Percentiles rank a stretch among this genome's conserved stretches.
Evolutionary conservation across 768 basidiomycete species (phyloP).

Genomic region (Daedalea quercina): DNA sequence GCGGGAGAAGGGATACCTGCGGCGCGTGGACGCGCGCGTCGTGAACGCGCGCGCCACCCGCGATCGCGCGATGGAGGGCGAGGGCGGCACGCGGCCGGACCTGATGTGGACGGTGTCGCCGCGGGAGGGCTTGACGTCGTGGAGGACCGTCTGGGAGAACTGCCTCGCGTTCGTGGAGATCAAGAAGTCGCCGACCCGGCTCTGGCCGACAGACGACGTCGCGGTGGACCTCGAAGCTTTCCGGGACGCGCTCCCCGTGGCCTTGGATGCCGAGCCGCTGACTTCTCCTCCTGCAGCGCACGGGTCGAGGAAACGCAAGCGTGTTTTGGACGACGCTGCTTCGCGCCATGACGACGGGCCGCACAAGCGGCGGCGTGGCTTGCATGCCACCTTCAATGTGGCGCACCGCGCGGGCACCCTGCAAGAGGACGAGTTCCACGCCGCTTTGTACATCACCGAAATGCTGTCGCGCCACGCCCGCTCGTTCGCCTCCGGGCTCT

Average conservation of each 20-base stretch:
- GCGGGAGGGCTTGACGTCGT: background rate
- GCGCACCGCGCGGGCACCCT: background rate
- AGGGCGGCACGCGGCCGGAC: background rate
- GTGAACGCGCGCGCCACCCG: background rate
- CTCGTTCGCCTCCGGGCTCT: slow-evolving; percentile 14
- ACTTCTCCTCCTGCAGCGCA: too few species aligned
- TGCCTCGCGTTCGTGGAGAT: slow-evolving; percentile 1
- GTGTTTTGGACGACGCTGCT: background rate
- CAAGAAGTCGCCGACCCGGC: background rate
- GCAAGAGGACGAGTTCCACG: background rate
- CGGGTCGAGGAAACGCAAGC: background rate
- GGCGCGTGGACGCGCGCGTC: background rate
- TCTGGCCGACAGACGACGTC: background rate
- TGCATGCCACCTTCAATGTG: background rate
- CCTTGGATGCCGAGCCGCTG: too few species aligned
- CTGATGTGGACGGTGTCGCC: background rate
- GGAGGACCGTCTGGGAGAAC: background rate
- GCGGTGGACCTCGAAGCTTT: background rate
- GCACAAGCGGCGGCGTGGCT: background rate
- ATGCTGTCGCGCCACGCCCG: background rate
- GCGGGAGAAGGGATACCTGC: background rate
- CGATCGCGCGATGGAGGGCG: background rate
- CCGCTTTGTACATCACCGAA: background rate
- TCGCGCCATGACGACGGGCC: too few species aligned
- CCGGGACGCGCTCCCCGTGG: too few species aligned